Base-by-base conservation (phyloP, 768 basidiomycete genomes). In the Pleurotus platypus region DNA sequence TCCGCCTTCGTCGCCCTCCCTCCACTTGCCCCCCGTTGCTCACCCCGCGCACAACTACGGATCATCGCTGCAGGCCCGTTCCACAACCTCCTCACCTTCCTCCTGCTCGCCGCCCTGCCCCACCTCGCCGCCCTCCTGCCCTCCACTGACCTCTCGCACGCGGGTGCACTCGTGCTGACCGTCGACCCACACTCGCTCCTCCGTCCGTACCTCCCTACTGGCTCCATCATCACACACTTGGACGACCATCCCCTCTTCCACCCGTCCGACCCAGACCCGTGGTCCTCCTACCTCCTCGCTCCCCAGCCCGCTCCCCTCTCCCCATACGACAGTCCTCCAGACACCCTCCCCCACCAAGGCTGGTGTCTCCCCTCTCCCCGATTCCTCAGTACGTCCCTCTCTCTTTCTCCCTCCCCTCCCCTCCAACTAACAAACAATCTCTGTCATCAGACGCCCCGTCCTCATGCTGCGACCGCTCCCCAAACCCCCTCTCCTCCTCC, bases 1-100 rank as follows among this genome's bases (percentile, higher is more conserved):
- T 82, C 89, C 4, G 88, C 89, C 9, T 91, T 89, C 58, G 88
- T 92, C 13, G 72, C 81, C 0, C 69, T 81, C 37, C 64, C 62
- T 30, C 73, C 68, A 40, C 74, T 63, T 24, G 74, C 78, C 4
- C 13, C 49, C 1, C n/a, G 13, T 3, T 24, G n/a, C 13, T n/a
- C 11, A 3, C 49, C 9, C 15, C 22, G 30, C 3, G 27, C 22
- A 1, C 81, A 80, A 18, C 68, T 85, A n/a, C 80, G 87, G 13
- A 75, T 94, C 48, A 75, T 85, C 30, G 77, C 88, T 6, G 84
- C 88, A 1, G 92, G 92, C 2, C 84, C 90, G 15, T 89, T 85
- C 61, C 89, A 94, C 69, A 95, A 94, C 64, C 65, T 92, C 9
- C 57, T 85, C 4, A 74, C 86, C 39, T 87, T 79, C 74, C 66